A percentile compares a stretch with the other conserved stretches of the same genome.
These are phyloP conservation scores for Podaxis sp. DNA, from an alignment of 768 basidiomycete species.

Conservation along the genomic window DNA sequence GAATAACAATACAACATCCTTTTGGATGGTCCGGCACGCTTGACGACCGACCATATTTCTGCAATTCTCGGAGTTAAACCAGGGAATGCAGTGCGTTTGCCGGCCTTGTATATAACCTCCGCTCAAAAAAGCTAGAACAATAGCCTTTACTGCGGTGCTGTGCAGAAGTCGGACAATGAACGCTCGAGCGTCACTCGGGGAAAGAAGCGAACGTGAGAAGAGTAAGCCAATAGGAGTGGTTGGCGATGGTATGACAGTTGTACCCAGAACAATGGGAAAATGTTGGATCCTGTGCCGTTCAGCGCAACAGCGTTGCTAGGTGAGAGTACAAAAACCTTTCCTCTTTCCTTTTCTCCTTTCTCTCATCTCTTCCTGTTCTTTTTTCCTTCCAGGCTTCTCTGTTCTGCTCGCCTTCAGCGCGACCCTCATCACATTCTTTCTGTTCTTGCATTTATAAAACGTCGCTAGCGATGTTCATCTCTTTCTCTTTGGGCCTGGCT, in stretches of 20 bases:
- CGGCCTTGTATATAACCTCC: background rate
- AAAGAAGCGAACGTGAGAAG: background rate
- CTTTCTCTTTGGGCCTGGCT: conserved; percentile 47
- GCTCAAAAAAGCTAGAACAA: background rate
- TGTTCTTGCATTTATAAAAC: conserved; percentile 30
- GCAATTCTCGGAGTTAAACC: background rate
- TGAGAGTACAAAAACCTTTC: conserved; percentile 12
- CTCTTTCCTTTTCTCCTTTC: conserved; percentile 25
- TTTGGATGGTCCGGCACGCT: background rate
- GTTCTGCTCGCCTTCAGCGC: conserved; percentile 24
- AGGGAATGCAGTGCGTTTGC: background rate
- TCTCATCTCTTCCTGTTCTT: conserved; percentile 27
- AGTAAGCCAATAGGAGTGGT: background rate
- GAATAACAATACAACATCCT: background rate
- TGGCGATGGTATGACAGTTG: conserved; percentile 9
- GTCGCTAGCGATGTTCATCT: conserved; percentile 46
- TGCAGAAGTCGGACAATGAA: background rate
- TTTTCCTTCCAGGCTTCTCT: conserved; percentile 18
- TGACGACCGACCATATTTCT: background rate
- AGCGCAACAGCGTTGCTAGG: conserved; percentile 3
- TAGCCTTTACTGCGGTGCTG: background rate
- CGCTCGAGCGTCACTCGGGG: background rate
- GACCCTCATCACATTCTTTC: conserved; percentile 27
- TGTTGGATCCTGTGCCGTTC: background rate
- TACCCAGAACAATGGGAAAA: conserved; percentile 8